Evolutionary conservation across 441 rosid species (phyloP), one percentile per base, ranked within the genome.

Genomic region (Brassica hybrid): DNA sequence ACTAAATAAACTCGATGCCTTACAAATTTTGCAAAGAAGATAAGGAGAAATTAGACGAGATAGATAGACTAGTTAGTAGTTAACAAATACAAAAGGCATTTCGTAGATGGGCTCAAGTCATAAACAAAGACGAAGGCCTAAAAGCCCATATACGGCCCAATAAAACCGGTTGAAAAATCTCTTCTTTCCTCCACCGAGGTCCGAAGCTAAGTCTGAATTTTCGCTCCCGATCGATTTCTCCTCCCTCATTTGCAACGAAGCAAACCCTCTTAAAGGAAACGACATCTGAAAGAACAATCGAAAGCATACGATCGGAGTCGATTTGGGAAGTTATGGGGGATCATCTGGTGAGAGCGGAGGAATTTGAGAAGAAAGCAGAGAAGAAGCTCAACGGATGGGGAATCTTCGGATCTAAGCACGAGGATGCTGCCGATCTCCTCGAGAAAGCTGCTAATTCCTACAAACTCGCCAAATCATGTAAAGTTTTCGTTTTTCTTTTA

Each of bases 381-480:
- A 94, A 91, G 83, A 92, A 92, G 85, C 89, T 96, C 5, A 86
- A 9, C 27, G 83, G 97, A 7, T 94, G 97, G 98, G 91, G 91
- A 4, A 23, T 94, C 11, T 88, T 96, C 77, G 86, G 97, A 30
- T 92, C 97, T 73, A 96, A 94, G 83, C 73, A 82, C 14, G 98
- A 96, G 57, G 97, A 94, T 80, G 99, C 98, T 54, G 88, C 96
- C 76, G 97, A 96, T 82, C 96, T 96, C 77, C 89, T 84, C 77
- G 98, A 92, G 6, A 96, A 94, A 84, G 91, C 98, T 3, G 94
- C 97, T 72, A 96, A 94, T 85, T 92, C 81, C 73, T 96, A 81
- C 83, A 96, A 94, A 76, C 98, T 94, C 67, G 96, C 94, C 81
- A 96, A 96, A 92, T 87, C 93, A 21, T 96, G 98, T 96, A 54